Base-by-base conservation (phyloP, 1,139 yeast species). In the Trichomonascaceae sp. region DNA sequence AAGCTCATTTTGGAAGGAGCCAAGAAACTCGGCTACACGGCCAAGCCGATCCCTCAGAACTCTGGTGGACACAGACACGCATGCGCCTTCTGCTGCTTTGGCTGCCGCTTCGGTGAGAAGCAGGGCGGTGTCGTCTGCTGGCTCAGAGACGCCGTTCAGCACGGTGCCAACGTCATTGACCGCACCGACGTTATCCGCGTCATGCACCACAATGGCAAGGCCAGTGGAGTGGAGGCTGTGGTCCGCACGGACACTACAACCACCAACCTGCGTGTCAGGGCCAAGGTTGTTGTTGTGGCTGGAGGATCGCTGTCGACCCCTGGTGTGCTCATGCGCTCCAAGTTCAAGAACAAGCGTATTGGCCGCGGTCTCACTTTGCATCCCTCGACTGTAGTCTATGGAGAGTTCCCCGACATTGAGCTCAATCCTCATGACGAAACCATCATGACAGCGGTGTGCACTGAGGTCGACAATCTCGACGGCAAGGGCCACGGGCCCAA, bases 241-340 rank as follows among this genome's bases (percentile, higher is more conserved):
- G 54, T 45, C 17, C 30, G 44, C 37, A 60, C 60, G 43, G 40
- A 45, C 15, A 42, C 40, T 17, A 29, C 17, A 11, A 23, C 26
- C 20, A 33, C 27, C n/a, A 53, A 60, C 13, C 44, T 40, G 13
- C 56, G 43, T 14, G 65, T 71, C 15, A 69, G 71, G 0, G 71
- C 74, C 13, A 63, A 60, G 42, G 66, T 64, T 39, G 61, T 64
- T 29, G 62, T 71, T 17, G 65, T 66, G 5, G 46, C 68, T 17
- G 70, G 67, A 13, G 78, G 79, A 1, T 55, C 74, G 0, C 57
- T 72, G 30, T 59, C 68, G 17, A 69, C 78, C 1, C 79, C 78
- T 1, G 46, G 62, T 2, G 50, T 72, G 13, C 60, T 72, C 36
- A 60, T 62, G 45, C 59, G 66, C 28, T 70, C 76, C 1, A 71